Conservation (phyloP, 2,329 filamentous ascomycete genomes). For the Chaetomium globosum region DNA sequence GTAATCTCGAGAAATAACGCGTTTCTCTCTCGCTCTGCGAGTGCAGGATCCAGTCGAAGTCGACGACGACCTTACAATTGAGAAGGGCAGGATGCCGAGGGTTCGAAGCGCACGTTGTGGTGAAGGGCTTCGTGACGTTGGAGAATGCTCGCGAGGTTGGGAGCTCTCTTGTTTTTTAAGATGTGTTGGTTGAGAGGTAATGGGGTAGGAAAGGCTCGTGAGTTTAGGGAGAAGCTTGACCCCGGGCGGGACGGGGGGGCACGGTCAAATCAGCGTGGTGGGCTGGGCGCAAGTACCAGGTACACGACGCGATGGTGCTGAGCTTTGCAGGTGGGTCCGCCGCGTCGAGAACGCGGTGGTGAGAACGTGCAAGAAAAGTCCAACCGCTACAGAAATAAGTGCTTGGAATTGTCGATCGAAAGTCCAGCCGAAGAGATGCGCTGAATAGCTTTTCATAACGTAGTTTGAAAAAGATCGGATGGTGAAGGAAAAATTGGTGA, state of each 20-base stretch:
- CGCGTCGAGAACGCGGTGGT: slow-evolving; percentile 14
- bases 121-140: slow-evolving; percentile 30
- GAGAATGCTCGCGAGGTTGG: slow-evolving; percentile 30
- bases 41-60: slow-evolving; percentile 25
- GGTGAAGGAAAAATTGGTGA: slow-evolving; percentile 2
- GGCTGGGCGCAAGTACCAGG: slow-evolving; percentile 35
- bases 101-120: slow-evolving; percentile 23
- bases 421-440: too few species aligned
- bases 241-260: slow-evolving; percentile 14
- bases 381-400: background rate
- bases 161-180: slow-evolving; percentile 39
- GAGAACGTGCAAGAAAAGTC: background rate
- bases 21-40: slow-evolving; percentile 15
- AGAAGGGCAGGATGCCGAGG: slow-evolving; percentile 25
- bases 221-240: slow-evolving; percentile 33
- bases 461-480: background rate
- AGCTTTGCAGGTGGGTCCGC: slow-evolving; percentile 17
- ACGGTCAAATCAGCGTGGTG: slow-evolving; percentile 36
- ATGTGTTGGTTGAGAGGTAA: slow-evolving; percentile 39
- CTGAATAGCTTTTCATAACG: background rate
- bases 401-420: background rate
- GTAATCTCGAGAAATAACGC: slow-evolving; percentile 21
- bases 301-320: slow-evolving; percentile 25
- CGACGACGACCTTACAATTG: slow-evolving; percentile 26
- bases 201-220: slow-evolving; percentile 31